Base-by-base conservation (phyloP, 129 eudicot genomes). In the Lonicera japonica region DNA sequence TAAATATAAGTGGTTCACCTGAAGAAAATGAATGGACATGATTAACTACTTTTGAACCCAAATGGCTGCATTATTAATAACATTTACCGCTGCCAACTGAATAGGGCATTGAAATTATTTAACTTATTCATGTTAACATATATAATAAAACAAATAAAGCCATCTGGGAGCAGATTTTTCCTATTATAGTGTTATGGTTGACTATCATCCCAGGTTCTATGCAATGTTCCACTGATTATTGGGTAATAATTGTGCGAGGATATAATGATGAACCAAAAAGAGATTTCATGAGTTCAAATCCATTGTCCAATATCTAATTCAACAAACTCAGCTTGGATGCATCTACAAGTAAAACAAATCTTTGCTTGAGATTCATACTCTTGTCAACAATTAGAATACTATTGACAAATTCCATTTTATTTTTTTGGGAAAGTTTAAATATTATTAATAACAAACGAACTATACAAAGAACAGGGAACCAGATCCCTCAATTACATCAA, bases 1-100 rank as follows among this genome's bases (percentile, higher is more conserved):
- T 92, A 83, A 92, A 92, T 58, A 92, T 92, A 58, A 92, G 83
- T n/a, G 96, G 99, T 70, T 92, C 95, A 63, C 95, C 99, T 92
- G 81, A 77, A 56, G 64, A 65, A 18, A 52, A 61, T 69, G 18
- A 52, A 64, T 63, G 39, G 39, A 62, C 60, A 57, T 62, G 55
- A 48, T 56, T 21, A 11, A 50, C 20, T 50, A 17, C 18, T 50
- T 14, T 43, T 11, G 16, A 11, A 8, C 50, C 50, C 8, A 43
- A 10, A 43, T 10, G 13, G 5, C 50, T 43, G 16, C 50, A 43
- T 43, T 43, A 10, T 43, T 1, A 43, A 43, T 43, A 14, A 43
- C 50, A 43, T 14, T 43, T 43, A 43, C 50, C 50, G 50, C 50
- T 43, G 50, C 50, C 50, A 43, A 43, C 5, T 29, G 36, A 29